Evolutionary conservation across 2,329 filamentous ascomycete species (phyloP), one percentile per base, ranked within the genome.

Genomic region (Xylaria sp.): DNA sequence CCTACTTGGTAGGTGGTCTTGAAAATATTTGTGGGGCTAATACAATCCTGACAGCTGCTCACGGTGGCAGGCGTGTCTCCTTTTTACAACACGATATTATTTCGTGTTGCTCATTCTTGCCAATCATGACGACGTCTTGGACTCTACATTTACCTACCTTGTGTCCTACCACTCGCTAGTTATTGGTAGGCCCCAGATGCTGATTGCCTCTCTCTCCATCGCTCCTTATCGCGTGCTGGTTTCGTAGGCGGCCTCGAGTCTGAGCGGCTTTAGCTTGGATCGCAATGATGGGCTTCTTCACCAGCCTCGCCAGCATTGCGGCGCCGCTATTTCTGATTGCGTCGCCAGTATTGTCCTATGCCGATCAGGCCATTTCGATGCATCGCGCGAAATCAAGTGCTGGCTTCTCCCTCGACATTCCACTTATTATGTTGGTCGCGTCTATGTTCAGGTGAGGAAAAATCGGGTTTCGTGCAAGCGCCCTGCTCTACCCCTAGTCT

Each of bases 351-450:
- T 81, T 90, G 48, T 90, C 88, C 63, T 91, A 91, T 78, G 85
- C 85, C 75, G 89, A 91, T 80, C 89, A 91, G 81, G 88, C 87
- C 29, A 76, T 88, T 55, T 86, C 89, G 42, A 92, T 92, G 86
- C 85, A 90, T 75, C 83, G 86, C 74, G 84, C 81, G 65, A 89
- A 87, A 78, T 89, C 88, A 51, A 91, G 89, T 72, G 88, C 87
- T 16, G 89, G 90, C 65, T 92, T 92, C 81, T 92, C 90, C 21
- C 84, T 92, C 70, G 90, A 92, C 75, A 92, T 91, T 53, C 90
- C 90, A 37, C 81, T 92, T 66, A 92, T 92, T 70, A 92, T 92
- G 90, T 86, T 92, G 60, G 85, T 91, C 63, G 88, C 90, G 32
- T 92, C 89, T 3, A 81, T 92, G 63, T 81, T 91, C 64, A 88